Conservation (phyloP, 805 yeast species). For the Cyberlindnera sargentensis region DNA sequence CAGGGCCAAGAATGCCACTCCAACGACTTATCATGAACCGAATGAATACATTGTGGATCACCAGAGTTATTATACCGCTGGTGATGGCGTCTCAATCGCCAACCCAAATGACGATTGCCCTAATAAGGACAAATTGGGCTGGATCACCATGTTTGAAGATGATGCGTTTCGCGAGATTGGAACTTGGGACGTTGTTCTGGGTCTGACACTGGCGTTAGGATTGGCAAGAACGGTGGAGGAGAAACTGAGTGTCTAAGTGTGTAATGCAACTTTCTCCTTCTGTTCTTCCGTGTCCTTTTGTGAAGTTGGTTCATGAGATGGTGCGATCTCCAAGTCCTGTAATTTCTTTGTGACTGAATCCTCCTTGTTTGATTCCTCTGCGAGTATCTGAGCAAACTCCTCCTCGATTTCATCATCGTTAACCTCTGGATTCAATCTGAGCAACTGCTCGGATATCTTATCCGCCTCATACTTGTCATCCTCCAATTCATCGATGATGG, state of each 20-base stretch:
- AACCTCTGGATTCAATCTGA: slow-evolving; percentile 16
- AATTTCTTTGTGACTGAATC: slow-evolving; percentile 17
- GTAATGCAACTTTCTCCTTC: neutral
- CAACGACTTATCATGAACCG: neutral
- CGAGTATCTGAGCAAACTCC: slow-evolving; percentile 31
- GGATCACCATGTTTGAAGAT: slow-evolving; percentile 57
- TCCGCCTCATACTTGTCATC: slow-evolving; percentile 32
- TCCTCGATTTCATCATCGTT: slow-evolving; percentile 26
- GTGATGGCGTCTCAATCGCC: slow-evolving; percentile 46
- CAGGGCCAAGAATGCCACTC: slow-evolving; percentile 12
- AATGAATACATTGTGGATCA: neutral
- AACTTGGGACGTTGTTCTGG: slow-evolving; percentile 48
- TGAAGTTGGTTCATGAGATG: slow-evolving; percentile 1
- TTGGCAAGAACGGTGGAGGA: slow-evolving; percentile 29
- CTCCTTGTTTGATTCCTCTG: slow-evolving; percentile 6
- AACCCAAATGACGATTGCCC: slow-evolving; percentile 57
- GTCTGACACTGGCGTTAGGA: slow-evolving; percentile 47
- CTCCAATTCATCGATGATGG: slow-evolving; percentile 32
- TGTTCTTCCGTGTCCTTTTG: slow-evolving; percentile 1
- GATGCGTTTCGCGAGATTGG: slow-evolving; percentile 30
- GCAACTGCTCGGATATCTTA: slow-evolving; percentile 30
- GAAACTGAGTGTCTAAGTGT: neutral
- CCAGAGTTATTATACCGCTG: slow-evolving; percentile 27
- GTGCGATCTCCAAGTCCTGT: slow-evolving; percentile 19
- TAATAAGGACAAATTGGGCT: slow-evolving; percentile 52